Evolutionary conservation across 176 grass and related monocot species (phyloP).

Genomic region (Pontederia paniculata): DNA sequence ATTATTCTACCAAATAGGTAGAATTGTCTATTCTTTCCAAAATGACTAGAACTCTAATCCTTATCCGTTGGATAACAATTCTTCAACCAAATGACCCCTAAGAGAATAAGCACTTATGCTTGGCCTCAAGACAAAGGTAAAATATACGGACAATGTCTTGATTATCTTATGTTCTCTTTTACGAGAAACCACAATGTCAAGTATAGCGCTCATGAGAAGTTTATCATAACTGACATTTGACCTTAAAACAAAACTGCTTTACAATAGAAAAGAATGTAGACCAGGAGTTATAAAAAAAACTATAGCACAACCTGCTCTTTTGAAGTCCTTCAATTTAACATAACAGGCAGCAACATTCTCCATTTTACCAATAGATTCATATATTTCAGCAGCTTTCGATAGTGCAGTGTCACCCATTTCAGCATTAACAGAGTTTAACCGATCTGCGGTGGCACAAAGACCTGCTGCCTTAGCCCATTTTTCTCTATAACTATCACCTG

Average conservation of each 20-base stretch:
- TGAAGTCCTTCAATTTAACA: slow-evolving; percentile 56
- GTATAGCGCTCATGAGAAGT: too few relatives aligned
- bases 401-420: slow-evolving; percentile 34
- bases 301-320: slow-evolving; percentile 45
- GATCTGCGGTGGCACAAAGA: slow-evolving; percentile 52
- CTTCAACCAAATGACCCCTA: too few relatives aligned
- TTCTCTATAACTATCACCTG: slow-evolving; percentile 52
- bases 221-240: background rate
- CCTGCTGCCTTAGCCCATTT: slow-evolving; percentile 78
- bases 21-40: too few relatives aligned
- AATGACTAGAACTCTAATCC: too few relatives aligned
- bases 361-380: slow-evolving; percentile 53
- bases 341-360: slow-evolving; percentile 68
- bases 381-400: slow-evolving; percentile 60
- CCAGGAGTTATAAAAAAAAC: background rate
- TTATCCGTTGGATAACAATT: too few relatives aligned
- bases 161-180: too few relatives aligned
- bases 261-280: background rate
- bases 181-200: too few relatives aligned
- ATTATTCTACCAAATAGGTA: too few relatives aligned
- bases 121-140: too few relatives aligned
- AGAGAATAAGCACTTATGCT: too few relatives aligned
- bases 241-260: background rate
- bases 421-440: slow-evolving; percentile 28
- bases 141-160: too few relatives aligned